Evolutionary conservation across 1,284 basidiomycete genomes (phyloP), one percentile per base, ranked within the genome.

Genomic region (Porodaedalea pini): DNA sequence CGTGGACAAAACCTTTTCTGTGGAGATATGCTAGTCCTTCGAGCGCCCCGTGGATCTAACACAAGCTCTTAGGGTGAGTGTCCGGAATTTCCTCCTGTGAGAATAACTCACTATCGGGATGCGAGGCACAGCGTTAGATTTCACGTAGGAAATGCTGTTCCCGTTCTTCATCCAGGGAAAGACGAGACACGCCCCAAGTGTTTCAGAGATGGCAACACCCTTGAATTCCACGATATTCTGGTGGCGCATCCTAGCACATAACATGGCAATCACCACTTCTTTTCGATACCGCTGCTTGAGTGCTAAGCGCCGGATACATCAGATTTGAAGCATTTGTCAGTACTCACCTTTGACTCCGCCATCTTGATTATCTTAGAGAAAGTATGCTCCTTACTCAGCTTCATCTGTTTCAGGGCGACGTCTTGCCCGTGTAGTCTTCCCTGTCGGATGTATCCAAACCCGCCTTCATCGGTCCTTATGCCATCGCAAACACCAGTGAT

Each of bases 111-210:
- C 53, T 3, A 54, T 27, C 8, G 53, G 53, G 23, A 47, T 2
- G 1, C 53, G 40, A 8, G 43, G 43, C 11, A 39, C 39, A 2
- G 11, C 34, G 19, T 43, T 23, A 7, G 36, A 21, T 51, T 44
- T 11, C 15, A 51, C 17, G n/a, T 25, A 57, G 7, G 19, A 6
- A 19, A 57, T 17, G 19, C 34, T 44, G 8, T 57, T 45, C 17
- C 56, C 56, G 15, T 57, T 57, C 23, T 43, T 34, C 56, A 57
- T 52, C 56, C 56, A 57, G 15, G 56, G 56, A 10, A 41, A 41
- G 2, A 51, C 56, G 2, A 57, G 50, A 41, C 56, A 51, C n/a
- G 53, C 44, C 8, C 41, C 41, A 3, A 54, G 40, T 1, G 34
- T n/a, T 3, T 48, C 27, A 3, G 51, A 29, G 15, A 52, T 40